Evolutionary conservation across 2,329 filamentous ascomycete genomes (phyloP).

Genomic region (Fusarium luffae): DNA sequence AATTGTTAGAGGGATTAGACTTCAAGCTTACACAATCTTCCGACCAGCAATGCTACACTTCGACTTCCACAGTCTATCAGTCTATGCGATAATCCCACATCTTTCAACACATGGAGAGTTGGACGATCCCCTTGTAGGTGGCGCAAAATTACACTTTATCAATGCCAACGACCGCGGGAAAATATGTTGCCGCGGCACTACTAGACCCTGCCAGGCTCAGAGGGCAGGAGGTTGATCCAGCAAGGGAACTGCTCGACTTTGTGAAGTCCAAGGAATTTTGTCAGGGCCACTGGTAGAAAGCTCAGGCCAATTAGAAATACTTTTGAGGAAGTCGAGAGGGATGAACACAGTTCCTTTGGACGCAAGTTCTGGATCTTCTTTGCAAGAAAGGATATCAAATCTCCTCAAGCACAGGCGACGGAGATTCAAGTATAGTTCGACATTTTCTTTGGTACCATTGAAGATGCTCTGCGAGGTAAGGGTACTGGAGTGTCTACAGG

Average conservation of each 20-base stretch:
- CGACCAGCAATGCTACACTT: not conserved
- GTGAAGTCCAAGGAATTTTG: rapidly evolving
- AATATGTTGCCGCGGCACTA: not conserved
- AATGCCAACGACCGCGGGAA: not conserved
- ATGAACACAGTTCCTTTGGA: too few species aligned
- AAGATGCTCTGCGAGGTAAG: too few species aligned
- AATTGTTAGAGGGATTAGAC: too few species aligned
- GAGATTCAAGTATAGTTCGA: too few species aligned
- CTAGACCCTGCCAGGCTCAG: not conserved
- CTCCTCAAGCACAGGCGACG: too few species aligned
- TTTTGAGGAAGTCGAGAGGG: too few species aligned
- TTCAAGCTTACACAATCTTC: not conserved
- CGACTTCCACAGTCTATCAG: not conserved
- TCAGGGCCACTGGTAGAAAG: not conserved
- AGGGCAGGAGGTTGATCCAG: rapidly evolving
- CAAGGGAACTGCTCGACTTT: not conserved
- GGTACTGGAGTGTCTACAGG: not conserved
- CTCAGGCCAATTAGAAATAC: not conserved
- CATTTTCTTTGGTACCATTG: too few species aligned
- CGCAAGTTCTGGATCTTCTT: too few species aligned
- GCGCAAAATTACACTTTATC: too few species aligned
- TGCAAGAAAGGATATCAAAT: too few species aligned
- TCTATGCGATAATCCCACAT: rapidly evolving
- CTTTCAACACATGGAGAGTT: not conserved
- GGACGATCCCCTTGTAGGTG: not conserved